A percentile compares a stretch with the other conserved stretches of the same genome.
These are phyloP conservation scores for Clavispora asparagi DNA, from an alignment of 805 yeast genomes.

Conservation along the genomic window DNA sequence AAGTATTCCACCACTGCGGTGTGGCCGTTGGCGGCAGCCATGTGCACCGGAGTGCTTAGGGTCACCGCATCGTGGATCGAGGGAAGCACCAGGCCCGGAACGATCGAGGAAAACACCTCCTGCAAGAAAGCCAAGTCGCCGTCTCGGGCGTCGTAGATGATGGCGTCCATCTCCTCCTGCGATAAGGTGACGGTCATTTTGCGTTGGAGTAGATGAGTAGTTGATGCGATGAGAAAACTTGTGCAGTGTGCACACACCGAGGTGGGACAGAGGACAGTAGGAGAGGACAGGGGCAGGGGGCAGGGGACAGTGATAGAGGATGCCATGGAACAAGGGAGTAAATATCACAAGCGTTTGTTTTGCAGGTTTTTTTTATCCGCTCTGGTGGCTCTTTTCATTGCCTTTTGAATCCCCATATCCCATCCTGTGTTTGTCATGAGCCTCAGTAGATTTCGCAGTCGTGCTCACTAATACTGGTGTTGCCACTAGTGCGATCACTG, in stretches of 20 bases:
- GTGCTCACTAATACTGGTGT: neutral
- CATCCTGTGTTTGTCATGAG: too few species aligned
- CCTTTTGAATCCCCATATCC: too few species aligned
- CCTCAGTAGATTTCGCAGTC: neutral
- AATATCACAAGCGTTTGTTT: too few species aligned
- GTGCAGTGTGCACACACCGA: neutral
- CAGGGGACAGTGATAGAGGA: too few species aligned
- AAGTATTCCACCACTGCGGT: constrained; percentile 58
- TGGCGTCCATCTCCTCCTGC: constrained; percentile 79
- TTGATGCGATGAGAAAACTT: neutral
- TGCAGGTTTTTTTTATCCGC: too few species aligned
- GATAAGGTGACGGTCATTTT: constrained; percentile 25
- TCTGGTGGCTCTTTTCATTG: too few species aligned
- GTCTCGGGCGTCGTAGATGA: constrained; percentile 77
- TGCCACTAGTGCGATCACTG: neutral
- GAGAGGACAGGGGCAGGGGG: too few species aligned
- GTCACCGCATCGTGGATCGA: constrained; percentile 59
- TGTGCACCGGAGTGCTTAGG: constrained; percentile 76
- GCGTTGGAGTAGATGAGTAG: neutral
- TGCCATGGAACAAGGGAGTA: too few species aligned
- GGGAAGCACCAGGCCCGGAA: constrained; percentile 35
- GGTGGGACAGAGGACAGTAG: neutral
- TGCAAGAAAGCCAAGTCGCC: constrained; percentile 79
- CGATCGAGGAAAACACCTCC: constrained; percentile 58
- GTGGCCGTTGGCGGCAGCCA: constrained; percentile 97